phyloP scores from a whole-genome alignment of 306 rosid species.

The Lagenaria siceraria region DNA sequence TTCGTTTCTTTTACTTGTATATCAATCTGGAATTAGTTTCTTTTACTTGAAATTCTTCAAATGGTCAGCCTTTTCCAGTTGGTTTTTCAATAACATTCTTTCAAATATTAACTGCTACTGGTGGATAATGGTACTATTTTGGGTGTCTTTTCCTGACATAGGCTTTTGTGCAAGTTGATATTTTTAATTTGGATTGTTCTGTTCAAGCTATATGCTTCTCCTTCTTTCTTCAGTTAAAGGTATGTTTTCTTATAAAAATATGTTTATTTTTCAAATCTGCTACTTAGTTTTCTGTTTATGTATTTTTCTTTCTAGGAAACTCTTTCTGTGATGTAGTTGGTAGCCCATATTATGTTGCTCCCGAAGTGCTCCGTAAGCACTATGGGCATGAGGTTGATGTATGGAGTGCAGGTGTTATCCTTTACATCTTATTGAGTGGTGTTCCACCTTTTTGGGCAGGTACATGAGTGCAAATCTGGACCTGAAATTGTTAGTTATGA shows the following conservation, averaged over 20 bases:
- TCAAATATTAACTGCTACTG: background rate
- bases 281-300: slow-evolving; percentile 7
- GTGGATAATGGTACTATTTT: background rate
- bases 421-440: slow-evolving; percentile 76
- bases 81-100: background rate
- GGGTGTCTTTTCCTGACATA: background rate
- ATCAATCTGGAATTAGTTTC: background rate
- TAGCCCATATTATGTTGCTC: slow-evolving; percentile 86
- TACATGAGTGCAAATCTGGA: slow-evolving; percentile 17
- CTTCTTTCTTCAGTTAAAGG: slow-evolving; percentile 6
- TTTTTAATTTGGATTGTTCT: slow-evolving; percentile 1
- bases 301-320: slow-evolving; percentile 40
- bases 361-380: slow-evolving; percentile 61
- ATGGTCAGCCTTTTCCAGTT: background rate
- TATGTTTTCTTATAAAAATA: background rate
- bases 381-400: slow-evolving; percentile 86
- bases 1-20: background rate
- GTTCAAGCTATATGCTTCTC: background rate
- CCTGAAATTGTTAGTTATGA: background rate
- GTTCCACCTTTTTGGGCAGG: slow-evolving; percentile 98
- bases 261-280: background rate
- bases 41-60: background rate
- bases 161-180: slow-evolving; percentile 1
- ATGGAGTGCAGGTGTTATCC: slow-evolving; percentile 95
- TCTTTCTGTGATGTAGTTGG: slow-evolving; percentile 62